Percentiles rank a stretch among this genome's conserved stretches.
phyloP scores from a whole-genome alignment of 1,139 yeast genomes.

The Taiozyma onychis region DNA sequence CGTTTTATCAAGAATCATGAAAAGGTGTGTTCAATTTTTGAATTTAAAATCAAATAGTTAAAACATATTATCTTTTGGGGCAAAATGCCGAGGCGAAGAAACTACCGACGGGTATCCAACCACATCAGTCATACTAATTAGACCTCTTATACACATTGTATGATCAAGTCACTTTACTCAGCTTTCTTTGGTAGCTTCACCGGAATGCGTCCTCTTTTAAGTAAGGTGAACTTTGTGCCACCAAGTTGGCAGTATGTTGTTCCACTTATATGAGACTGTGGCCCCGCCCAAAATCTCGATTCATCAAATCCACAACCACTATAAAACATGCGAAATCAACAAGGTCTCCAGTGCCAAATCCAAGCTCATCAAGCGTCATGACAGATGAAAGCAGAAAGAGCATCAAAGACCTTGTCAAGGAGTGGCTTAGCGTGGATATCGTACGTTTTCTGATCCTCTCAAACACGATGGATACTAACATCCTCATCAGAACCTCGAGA shows the following conservation, averaged over 20 bases:
- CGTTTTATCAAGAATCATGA: no score
- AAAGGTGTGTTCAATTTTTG: no score
- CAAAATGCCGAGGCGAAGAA: background rate
- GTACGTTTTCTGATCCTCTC: constrained; percentile 19
- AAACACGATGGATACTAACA: background rate
- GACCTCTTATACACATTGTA: no score
- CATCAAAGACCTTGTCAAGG: constrained; percentile 31
- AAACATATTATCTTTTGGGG: background rate
- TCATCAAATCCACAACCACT: background rate
- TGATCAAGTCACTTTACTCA: no score
- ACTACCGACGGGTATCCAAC: background rate
- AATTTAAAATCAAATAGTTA: no score
- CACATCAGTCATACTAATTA: no score
- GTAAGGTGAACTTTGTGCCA: no score
- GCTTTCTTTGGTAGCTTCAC: no score
- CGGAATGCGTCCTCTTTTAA: no score
- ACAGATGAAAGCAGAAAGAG: background rate
- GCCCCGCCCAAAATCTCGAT: background rate
- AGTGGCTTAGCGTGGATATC: constrained; percentile 44
- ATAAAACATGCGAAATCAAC: background rate
- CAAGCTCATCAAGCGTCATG: background rate
- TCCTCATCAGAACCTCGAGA: constrained; percentile 36
- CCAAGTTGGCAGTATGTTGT: no score
- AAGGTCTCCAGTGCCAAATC: no score
- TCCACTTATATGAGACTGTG: background rate